Percentiles rank a stretch among this genome's conserved stretches.
phyloP scores from a whole-genome alignment of 2,329 filamentous ascomycete species.

The Erysiphe pulchra region DNA sequence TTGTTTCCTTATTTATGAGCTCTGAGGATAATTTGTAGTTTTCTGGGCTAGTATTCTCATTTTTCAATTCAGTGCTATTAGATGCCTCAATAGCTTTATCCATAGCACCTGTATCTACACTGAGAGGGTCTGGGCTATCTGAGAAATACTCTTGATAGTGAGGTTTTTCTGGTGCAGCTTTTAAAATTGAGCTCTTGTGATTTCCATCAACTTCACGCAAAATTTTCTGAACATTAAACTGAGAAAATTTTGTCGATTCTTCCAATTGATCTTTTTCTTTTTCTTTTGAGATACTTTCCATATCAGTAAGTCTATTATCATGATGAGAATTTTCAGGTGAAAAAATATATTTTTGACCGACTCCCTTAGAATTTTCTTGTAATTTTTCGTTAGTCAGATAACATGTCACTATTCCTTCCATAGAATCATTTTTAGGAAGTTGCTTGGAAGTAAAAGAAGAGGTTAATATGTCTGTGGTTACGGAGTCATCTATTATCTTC shows the following conservation, averaged over 20 bases:
- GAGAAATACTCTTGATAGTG: conserved; percentile 34
- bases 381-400: no score
- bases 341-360: background rate
- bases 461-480: no score
- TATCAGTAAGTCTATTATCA: background rate
- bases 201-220: conserved; percentile 4
- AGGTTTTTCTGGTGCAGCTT: conserved; percentile 4
- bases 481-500: no score
- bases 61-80: background rate
- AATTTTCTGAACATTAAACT: no score
- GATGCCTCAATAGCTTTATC: background rate
- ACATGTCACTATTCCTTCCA: no score
- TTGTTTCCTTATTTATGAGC: background rate
- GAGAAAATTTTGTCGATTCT: no score
- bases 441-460: no score
- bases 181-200: conserved; percentile 9
- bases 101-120: conserved; percentile 33
- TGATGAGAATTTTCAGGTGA: background rate
- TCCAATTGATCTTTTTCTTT: no score
- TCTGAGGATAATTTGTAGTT: conserved; percentile 1
- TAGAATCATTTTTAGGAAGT: no score
- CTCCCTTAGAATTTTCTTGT: no score
- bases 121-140: conserved; percentile 45
- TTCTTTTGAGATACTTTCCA: background rate
- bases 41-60: background rate